Evolutionary conservation across 352 stramenopile genomes (phyloP), one percentile per base, ranked within the genome.

Genomic region (Globisporangium nunn): DNA sequence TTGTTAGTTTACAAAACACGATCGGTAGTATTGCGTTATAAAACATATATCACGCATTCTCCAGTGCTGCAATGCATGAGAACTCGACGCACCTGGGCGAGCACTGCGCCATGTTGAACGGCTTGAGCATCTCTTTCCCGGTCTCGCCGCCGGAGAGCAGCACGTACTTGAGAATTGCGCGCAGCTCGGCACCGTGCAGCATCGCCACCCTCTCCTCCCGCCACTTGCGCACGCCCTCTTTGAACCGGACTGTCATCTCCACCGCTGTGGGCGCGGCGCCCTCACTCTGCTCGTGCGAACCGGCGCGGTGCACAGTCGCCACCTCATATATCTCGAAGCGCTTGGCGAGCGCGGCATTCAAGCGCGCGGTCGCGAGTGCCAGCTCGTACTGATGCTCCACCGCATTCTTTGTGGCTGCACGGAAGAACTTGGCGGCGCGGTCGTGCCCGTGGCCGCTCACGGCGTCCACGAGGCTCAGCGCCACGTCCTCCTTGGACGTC

Each of bases 31-130:
- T 4, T 28, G 41, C 18, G 12, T 40, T 40, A 40, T 7, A 14
- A 7, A 11, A 15, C 35, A 14, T 4, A 11, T 11, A 40, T 11
- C 23, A 23, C 1, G 23, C 23, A 23, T 23, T 23, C 23, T 23
- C 23, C 23, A 23, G 23, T 23, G 23, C 23, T 23, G 23, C 23
- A 23, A 23, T 23, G 23, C 23, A 23, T 23, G 23, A 23, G 23
- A 23, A 23, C 23, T 23, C 23, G 23, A 23, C 64, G 18, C 52
- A 86, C 78, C 85, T 71, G 6, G 82, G 81, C 2, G 85, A 95
- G 4, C 72, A 70, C 56, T 95, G 83, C 1, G 85, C 85, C 85
- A 95, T 95, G 60, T 95, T 95, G 57, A 95, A 95, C 7, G 83
- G 83, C 68, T 95, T 95, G 54, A 95, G 78, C 85, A 93, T 93